Evolutionary conservation across 192 early-diverging fungal genomes (phyloP), one percentile per base, ranked within the genome.

Genomic region (Mortierella antarctica): DNA sequence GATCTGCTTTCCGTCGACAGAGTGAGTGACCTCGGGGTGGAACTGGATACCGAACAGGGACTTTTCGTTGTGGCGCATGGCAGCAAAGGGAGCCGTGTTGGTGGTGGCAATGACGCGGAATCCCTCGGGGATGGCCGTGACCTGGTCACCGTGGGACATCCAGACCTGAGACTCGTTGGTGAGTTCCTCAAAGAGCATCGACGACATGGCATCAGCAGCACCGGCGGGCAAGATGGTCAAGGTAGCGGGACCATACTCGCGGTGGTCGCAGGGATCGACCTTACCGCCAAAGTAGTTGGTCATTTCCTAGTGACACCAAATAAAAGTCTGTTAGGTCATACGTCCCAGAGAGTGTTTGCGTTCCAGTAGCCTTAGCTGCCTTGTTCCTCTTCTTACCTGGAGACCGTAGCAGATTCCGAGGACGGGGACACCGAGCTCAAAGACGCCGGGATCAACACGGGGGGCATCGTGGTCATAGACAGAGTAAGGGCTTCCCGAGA

Each of bases 11-110:
- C 98, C 98, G 55, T 91, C 87, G 15, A 91, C 86, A 69, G 96
- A 97, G 86, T 99, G 98, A n/a, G 98, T 96, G 65, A 99, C 96
- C 83, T 99, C 98, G 51, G 98, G 98, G 86, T 99, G 98, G 93
- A 99, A 97, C 89, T 99, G 98, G 66, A 99, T 95, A 47, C 96
- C 98, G 84, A 93, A 99, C 72, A 96, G 92, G 12, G 89, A 86
- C 83, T 92, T 92, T 63, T 91, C 86, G 44, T 86, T 86, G 70
- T 96, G 93, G 63, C 91, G 93, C 65, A 98, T 90, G 48, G 96
- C 98, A 20, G 95, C 93, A 73, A 93, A 98, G 48, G 92, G 96
- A 62, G 96, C 92, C 56, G 96, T 97, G 52, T 80, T 72, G 55
- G 98, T 99, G 59, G 88, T 87, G 50, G 95, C 96, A 74, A 96